These are phyloP conservation scores for Bacterosira constricta DNA, from an alignment of 108 stramenopile genomes.

Conservation along the genomic window DNA sequence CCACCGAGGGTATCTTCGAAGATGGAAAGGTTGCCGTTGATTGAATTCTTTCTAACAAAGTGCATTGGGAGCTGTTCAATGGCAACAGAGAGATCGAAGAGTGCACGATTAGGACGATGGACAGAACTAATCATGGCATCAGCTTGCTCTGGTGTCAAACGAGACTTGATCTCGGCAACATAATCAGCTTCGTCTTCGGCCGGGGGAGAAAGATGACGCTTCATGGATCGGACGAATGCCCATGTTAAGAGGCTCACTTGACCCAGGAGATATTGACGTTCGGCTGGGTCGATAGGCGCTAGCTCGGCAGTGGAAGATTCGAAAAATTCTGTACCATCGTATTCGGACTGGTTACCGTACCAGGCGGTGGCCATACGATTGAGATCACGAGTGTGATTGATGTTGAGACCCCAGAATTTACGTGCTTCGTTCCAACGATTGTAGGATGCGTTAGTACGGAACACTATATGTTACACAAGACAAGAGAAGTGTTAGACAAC, in stretches of 20 bases:
- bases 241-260: slow-evolving; percentile 58
- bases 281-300: slow-evolving; percentile 14
- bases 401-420: slow-evolving; percentile 73
- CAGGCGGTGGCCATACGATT: slow-evolving; percentile 60
- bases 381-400: slow-evolving; percentile 70
- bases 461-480: slow-evolving; percentile 39
- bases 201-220: slow-evolving; percentile 62
- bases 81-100: slow-evolving; percentile 59
- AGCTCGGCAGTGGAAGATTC: neutral
- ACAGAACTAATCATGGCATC: slow-evolving; percentile 56
- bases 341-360: slow-evolving; percentile 41
- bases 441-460: slow-evolving; percentile 70
- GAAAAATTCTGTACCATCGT: slow-evolving; percentile 29
- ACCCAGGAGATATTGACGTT: slow-evolving; percentile 51
- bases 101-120: slow-evolving; percentile 67
- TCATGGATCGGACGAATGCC: slow-evolving; percentile 71
- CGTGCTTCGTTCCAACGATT: slow-evolving; percentile 75
- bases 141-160: slow-evolving; percentile 52
- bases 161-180: slow-evolving; percentile 42
- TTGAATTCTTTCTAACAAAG: slow-evolving; percentile 59
- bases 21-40: slow-evolving; percentile 58
- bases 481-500: neutral
- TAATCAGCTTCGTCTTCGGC: slow-evolving; percentile 64
- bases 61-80: slow-evolving; percentile 77
- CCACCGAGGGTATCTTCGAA: slow-evolving; percentile 69